Conservation (phyloP, 495 filamentous ascomycete species). For the Usnea hakonensis region DNA sequence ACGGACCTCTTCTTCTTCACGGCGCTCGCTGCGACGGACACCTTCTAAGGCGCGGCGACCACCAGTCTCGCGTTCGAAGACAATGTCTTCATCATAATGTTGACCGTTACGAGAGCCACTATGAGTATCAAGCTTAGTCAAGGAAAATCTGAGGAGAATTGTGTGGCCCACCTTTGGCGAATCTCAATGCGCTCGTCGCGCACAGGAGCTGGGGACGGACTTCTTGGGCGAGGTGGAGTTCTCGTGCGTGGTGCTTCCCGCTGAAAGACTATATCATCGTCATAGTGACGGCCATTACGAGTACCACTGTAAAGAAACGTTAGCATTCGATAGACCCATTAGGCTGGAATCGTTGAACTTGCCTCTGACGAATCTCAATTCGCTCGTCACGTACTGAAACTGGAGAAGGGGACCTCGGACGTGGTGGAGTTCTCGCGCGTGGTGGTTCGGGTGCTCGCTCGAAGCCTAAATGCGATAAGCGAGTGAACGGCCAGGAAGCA, state of each 20-base stretch:
- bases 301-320: conserved; percentile 14
- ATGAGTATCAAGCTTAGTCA: not conserved
- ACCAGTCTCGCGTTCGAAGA: conserved; percentile 46
- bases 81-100: conserved; percentile 50
- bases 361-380: conserved; percentile 44
- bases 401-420: conserved; percentile 19
- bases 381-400: conserved; percentile 36
- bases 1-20: conserved; percentile 35
- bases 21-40: conserved; percentile 47
- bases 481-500: not conserved
- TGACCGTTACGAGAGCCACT: conserved; percentile 26
- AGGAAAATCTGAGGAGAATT: not conserved
- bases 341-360: conserved; percentile 12
- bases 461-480: conserved; percentile 14
- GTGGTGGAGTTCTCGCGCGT: conserved; percentile 15
- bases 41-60: conserved; percentile 18
- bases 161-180: conserved; percentile 33
- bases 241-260: conserved; percentile 30
- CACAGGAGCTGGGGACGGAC: conserved; percentile 24
- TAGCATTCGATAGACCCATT: not conserved
- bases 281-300: conserved; percentile 34
- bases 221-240: conserved; percentile 16
- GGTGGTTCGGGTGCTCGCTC: conserved; percentile 19
- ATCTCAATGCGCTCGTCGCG: conserved; percentile 47
- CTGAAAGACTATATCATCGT: conserved; percentile 55